Conservation (phyloP, 352 stramenopile species). For the Pythium rhizo-oryzae region DNA sequence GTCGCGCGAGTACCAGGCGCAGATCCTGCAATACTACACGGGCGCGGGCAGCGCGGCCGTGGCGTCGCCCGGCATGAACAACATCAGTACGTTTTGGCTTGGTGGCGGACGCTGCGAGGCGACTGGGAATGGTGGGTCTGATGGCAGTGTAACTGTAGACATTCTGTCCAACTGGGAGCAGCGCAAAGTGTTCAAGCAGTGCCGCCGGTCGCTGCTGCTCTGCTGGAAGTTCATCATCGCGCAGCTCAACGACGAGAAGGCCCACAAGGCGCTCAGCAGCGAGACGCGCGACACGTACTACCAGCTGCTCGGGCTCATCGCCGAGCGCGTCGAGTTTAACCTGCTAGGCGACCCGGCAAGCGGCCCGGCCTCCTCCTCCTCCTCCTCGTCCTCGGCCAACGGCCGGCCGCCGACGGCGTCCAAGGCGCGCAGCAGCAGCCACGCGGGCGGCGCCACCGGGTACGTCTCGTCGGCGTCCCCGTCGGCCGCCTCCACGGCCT, state of each 20-base stretch:
- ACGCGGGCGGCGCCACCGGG: slow-evolving; percentile 5
- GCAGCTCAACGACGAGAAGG: slow-evolving; percentile 57
- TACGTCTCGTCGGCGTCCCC: slow-evolving; percentile 17
- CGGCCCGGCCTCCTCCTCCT: neutral
- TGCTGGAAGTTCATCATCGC: slow-evolving; percentile 71
- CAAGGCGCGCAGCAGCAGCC: slow-evolving; percentile 24
- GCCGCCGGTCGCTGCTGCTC: slow-evolving; percentile 55
- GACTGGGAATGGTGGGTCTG: neutral
- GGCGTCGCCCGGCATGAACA: slow-evolving; percentile 15
- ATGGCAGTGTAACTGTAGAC: slow-evolving; percentile 2
- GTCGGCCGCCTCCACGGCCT: slow-evolving; percentile 13
- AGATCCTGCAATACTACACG: slow-evolving; percentile 60
- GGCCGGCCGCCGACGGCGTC: slow-evolving; percentile 6
- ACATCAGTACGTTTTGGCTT: slow-evolving; percentile 24
- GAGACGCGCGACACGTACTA: slow-evolving; percentile 60
- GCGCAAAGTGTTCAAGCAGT: slow-evolving; percentile 56
- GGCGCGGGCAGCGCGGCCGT: slow-evolving; percentile 18
- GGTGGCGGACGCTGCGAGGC: neutral
- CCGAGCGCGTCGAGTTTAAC: slow-evolving; percentile 71
- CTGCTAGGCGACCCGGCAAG: slow-evolving; percentile 30
- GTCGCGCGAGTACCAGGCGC: slow-evolving; percentile 50
- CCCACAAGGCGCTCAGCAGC: slow-evolving; percentile 26
- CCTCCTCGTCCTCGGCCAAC: neutral
- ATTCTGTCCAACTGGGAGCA: slow-evolving; percentile 40
- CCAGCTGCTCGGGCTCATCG: slow-evolving; percentile 63